A percentile compares a stretch with the other conserved stretches of the same genome.
These are phyloP conservation scores for Triticum urartu DNA, from an alignment of 176 grass and related monocot species.

Conservation along the genomic window DNA sequence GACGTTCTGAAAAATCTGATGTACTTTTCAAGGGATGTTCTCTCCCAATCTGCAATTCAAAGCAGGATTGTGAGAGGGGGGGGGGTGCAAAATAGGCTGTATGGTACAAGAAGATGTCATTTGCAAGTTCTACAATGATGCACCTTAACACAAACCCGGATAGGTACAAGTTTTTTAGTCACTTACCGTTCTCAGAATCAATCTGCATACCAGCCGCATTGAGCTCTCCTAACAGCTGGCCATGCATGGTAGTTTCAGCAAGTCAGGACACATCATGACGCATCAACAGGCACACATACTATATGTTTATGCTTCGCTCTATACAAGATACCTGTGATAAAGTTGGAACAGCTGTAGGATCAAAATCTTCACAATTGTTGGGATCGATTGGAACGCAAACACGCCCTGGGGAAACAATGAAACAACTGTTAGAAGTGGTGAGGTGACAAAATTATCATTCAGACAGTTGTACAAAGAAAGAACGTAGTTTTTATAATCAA, in stretches of 20 bases:
- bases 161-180: neutral
- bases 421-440: slow-evolving; percentile 1
- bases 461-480: neutral
- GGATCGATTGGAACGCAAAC: slow-evolving; percentile 95
- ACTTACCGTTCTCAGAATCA: slow-evolving; percentile 55
- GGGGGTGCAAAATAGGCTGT: neutral
- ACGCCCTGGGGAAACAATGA: slow-evolving; percentile 48
- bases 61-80: neutral
- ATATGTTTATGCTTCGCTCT: neutral
- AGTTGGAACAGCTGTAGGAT: slow-evolving; percentile 70
- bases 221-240: slow-evolving; percentile 79
- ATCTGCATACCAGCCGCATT: slow-evolving; percentile 48
- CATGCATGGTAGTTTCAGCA: slow-evolving; percentile 10
- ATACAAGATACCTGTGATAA: slow-evolving; percentile 61
- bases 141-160: neutral
- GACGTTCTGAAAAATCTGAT: slow-evolving; percentile 72
- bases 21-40: slow-evolving; percentile 62
- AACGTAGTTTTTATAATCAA: neutral
- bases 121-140: neutral
- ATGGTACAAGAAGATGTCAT: neutral
- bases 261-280: slow-evolving; percentile 3
- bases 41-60: slow-evolving; percentile 61
- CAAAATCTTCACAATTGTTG: slow-evolving; percentile 73
- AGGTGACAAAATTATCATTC: neutral
- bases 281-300: slow-evolving; percentile 2